phyloP scores from a whole-genome alignment of 345 rosid species.

The Eucalyptus polybractea region DNA sequence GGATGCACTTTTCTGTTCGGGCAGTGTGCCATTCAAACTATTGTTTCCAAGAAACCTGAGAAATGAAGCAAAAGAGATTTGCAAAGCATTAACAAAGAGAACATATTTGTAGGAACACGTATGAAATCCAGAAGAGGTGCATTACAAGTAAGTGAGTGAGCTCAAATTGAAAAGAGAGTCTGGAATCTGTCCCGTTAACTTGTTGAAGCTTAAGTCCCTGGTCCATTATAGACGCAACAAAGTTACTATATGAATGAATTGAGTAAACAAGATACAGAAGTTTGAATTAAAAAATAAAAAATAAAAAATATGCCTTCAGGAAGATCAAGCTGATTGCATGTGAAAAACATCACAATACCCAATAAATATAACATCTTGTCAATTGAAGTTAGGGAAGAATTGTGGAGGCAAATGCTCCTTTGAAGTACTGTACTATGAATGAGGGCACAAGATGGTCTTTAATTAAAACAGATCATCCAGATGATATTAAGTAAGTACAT shows the following conservation, averaged over 20 bases:
- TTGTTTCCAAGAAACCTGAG: constrained; percentile 63
- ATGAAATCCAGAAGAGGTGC: neutral
- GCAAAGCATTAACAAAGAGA: neutral
- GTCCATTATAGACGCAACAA: neutral
- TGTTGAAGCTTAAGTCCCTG: constrained; percentile 40
- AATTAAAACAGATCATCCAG: accelerated
- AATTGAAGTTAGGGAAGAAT: neutral
- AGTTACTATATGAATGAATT: neutral
- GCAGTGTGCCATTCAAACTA: constrained; percentile 38
- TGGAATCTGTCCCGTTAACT: constrained; percentile 10
- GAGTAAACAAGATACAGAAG: neutral
- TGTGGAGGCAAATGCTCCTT: neutral
- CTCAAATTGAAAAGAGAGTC: constrained; percentile 22
- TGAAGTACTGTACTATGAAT: neutral
- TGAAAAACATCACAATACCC: neutral
- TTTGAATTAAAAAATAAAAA: no score
- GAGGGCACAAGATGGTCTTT: neutral
- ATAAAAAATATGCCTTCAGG: neutral
- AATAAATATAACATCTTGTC: neutral
- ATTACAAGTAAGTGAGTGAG: constrained; percentile 40
- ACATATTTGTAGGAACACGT: neutral
- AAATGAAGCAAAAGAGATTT: neutral
- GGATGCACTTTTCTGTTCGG: constrained; percentile 22
- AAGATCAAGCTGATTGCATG: neutral
- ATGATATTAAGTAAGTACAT: neutral